Conservation (phyloP, 23 red algal species). For the Rhodosorus marinus region DNA sequence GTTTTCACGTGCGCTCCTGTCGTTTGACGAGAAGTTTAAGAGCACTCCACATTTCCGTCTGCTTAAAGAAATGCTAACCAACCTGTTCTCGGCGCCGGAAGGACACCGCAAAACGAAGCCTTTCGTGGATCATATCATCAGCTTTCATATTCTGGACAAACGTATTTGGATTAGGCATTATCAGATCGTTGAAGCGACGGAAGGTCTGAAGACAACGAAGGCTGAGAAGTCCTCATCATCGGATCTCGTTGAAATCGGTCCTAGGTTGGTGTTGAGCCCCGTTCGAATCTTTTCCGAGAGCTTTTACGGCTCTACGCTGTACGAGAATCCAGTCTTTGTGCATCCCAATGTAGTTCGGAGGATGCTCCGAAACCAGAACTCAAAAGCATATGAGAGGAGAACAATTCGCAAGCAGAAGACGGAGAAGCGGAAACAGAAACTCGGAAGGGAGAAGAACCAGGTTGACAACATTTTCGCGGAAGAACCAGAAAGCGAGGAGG, state of each 20-base stretch:
- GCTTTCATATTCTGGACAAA: slow-evolving; percentile 39
- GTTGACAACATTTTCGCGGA: too few species aligned
- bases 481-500: too few species aligned
- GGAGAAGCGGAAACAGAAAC: too few species aligned
- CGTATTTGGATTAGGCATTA: slow-evolving; percentile 96
- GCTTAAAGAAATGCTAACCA: slow-evolving; percentile 50
- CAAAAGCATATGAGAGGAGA: too few species aligned
- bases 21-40: slow-evolving; percentile 56
- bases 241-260: slow-evolving; percentile 78
- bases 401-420: too few species aligned
- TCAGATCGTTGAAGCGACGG: slow-evolving; percentile 56
- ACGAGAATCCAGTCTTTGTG: slow-evolving; percentile 68
- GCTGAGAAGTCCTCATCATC: slow-evolving; percentile 16
- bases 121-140: slow-evolving; percentile 79
- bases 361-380: too few species aligned
- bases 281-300: slow-evolving; percentile 63
- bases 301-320: slow-evolving; percentile 57
- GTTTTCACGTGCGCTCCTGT: slow-evolving; percentile 52
- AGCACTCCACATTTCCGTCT: slow-evolving; percentile 11
- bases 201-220: slow-evolving; percentile 19
- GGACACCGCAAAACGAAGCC: slow-evolving; percentile 53
- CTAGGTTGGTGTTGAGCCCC: slow-evolving; percentile 75
- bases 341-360: slow-evolving; percentile 73
- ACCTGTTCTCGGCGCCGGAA: slow-evolving; percentile 36
- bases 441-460: too few species aligned